Evolutionary conservation across 345 rosid genomes (phyloP).

Genomic region (Microcos paniculata): DNA sequence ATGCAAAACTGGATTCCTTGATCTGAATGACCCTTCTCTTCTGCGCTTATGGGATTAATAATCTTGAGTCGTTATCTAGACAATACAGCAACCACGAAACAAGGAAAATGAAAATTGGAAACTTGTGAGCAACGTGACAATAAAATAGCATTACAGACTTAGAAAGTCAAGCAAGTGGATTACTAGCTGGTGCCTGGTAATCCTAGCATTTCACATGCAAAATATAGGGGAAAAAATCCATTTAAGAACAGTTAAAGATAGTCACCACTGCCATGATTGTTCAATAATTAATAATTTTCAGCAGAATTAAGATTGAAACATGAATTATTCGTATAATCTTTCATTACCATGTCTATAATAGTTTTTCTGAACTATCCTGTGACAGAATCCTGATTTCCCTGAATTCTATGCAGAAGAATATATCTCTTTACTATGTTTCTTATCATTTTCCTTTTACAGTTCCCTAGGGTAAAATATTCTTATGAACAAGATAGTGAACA

Average conservation of each 20-base stretch:
- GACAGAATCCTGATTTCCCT: neutral
- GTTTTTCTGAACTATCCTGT: too few species aligned
- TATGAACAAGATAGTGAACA: neutral
- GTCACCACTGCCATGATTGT: neutral
- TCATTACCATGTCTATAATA: too few species aligned
- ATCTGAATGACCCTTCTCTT: neutral
- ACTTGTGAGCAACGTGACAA: neutral
- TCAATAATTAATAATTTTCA: neutral
- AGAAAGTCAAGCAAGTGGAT: neutral
- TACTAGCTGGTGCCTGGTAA: conserved; percentile 2
- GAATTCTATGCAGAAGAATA: conserved; percentile 1
- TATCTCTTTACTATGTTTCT: neutral
- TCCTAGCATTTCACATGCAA: conserved; percentile 10
- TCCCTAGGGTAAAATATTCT: neutral
- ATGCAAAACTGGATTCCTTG: neutral
- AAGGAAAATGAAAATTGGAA: neutral
- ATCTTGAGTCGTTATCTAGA: neutral
- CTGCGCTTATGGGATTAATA: neutral
- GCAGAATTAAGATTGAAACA: too few species aligned
- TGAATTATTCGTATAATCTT: too few species aligned
- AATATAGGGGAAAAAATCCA: neutral
- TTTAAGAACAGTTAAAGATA: neutral
- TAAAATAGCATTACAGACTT: neutral
- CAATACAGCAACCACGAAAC: neutral
- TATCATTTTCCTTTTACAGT: neutral